Base-by-base conservation (phyloP, 192 early-diverging fungal genomes). In the Chytriomyces sp. region DNA sequence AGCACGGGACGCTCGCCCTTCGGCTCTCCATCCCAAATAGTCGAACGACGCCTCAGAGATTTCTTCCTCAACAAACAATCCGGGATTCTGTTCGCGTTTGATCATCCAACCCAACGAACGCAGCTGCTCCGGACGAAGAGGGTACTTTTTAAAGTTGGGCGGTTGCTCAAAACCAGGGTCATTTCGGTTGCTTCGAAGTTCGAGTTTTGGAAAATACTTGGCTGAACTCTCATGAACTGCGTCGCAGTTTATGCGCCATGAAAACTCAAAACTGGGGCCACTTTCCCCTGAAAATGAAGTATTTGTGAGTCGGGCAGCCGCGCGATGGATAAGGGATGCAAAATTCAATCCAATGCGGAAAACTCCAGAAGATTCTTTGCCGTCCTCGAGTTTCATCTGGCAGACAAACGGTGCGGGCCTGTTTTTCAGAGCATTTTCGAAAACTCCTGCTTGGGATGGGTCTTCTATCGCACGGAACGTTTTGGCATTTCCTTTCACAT, bases 31-130 rank as follows among this genome's bases (percentile, higher is more conserved):
- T 3, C 81, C 73, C 46, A 86, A 23, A 16, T 70, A 77, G 6
- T 80, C 82, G 3, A 86, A 67, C 3, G 66, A 46, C 1, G 85
- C 80, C 50, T 86, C 85, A 2, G 79, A 70, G 64, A 82, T 75
- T 53, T 86, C 85, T 71, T 86, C 82, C 61, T 86, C 85, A 9
- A 72, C 60, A 64, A 83, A 86, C 44, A 5, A 43, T 7, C 26
- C 69, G 26, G 73, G 64, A 8, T 75, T 46, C n/a, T 69, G 61
- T 60, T 86, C 85, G 67, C 84, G 85, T 9, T 24, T 26, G 2
- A 84, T 45, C 85, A 86, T 86, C 85, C 85, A 86, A 13, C 61
- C 70, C 26, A 86, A 65, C 6, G 85, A 86, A 7, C 85, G 74
- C n/a, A 82, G 46, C 64, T 86, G 85, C 64, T 86, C 85, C 18